These are phyloP conservation scores for Diaporthe ilicicola DNA, from an alignment of 2,329 filamentous ascomycete genomes.

Conservation along the genomic window DNA sequence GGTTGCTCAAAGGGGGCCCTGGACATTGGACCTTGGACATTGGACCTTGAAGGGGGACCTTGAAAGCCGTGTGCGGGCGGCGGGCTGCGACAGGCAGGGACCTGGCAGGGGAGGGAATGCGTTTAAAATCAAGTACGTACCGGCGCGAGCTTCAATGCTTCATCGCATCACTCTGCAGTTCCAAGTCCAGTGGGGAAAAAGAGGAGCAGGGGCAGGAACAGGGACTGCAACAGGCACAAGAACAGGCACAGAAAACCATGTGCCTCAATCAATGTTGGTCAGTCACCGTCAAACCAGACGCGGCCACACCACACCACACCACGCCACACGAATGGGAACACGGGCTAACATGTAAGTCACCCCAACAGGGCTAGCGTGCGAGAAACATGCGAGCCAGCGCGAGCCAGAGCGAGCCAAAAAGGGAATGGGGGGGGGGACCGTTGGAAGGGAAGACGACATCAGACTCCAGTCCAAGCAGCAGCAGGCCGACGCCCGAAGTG, in stretches of 20 bases:
- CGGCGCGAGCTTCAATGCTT: background rate
- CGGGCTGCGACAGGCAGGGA: background rate
- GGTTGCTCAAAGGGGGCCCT: background rate
- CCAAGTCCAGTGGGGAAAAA: background rate
- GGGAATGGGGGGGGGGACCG: too few species aligned
- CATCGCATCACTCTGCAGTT: background rate
- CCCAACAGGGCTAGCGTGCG: background rate
- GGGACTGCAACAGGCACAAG: background rate
- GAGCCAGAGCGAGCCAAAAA: background rate
- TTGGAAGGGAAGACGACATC: background rate
- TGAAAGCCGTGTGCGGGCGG: background rate
- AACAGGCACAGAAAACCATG: background rate
- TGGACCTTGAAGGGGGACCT: background rate
- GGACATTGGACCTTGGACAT: too few species aligned
- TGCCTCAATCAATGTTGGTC: background rate
- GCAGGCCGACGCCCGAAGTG: background rate
- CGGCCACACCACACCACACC: constrained; percentile 16
- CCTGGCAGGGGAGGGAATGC: constrained; percentile 17
- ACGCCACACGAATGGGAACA: background rate
- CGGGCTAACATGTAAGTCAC: background rate
- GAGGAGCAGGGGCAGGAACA: background rate
- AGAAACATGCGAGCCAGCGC: too few species aligned
- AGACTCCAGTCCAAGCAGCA: background rate
- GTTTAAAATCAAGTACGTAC: constrained; percentile 9
- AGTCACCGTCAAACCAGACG: background rate